phyloP scores from a whole-genome alignment of 352 stramenopile species.

The Phytophthora boehmeriae region DNA sequence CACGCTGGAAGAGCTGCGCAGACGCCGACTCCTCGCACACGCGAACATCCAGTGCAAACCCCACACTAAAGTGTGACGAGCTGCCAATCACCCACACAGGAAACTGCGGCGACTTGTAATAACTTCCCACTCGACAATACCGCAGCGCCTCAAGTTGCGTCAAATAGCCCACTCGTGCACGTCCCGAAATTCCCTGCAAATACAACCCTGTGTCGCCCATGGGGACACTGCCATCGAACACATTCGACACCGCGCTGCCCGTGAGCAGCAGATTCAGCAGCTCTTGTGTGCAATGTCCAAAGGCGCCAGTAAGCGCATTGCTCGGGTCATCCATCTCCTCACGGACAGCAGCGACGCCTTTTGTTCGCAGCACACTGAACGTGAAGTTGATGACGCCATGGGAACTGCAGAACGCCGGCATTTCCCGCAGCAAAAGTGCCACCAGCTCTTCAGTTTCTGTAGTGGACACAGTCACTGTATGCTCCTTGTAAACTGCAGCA shows the following conservation, averaged over 20 bases:
- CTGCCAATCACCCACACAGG: slow-evolving; percentile 92
- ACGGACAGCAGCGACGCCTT: slow-evolving; percentile 44
- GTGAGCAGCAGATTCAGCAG: slow-evolving; percentile 87
- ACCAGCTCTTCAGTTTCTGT: slow-evolving; percentile 18
- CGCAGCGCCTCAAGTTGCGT: slow-evolving; percentile 89
- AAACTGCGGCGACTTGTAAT: slow-evolving; percentile 88
- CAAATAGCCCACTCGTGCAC: slow-evolving; percentile 82
- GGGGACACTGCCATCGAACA: slow-evolving; percentile 81
- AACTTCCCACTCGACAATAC: slow-evolving; percentile 92
- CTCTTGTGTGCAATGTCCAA: slow-evolving; percentile 87
- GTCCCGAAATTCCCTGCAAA: slow-evolving; percentile 61
- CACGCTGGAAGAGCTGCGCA: slow-evolving; percentile 80
- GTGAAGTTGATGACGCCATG: slow-evolving; percentile 77
- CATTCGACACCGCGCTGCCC: slow-evolving; percentile 78
- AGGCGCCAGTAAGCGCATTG: slow-evolving; percentile 63
- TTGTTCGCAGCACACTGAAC: slow-evolving; percentile 71
- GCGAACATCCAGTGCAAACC: slow-evolving; percentile 71
- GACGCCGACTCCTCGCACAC: slow-evolving; percentile 72
- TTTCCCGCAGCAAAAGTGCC: slow-evolving; percentile 13
- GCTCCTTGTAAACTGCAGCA: slow-evolving; percentile 22
- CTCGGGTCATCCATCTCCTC: slow-evolving; percentile 81
- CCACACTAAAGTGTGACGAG: slow-evolving; percentile 90
- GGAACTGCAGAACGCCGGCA: slow-evolving; percentile 37
- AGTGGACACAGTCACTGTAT: not conserved
- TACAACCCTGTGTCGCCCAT: slow-evolving; percentile 80